Evolutionary conservation across 2,329 filamentous ascomycete genomes (phyloP).

Genomic region (Arthrobotrys megalospora): DNA sequence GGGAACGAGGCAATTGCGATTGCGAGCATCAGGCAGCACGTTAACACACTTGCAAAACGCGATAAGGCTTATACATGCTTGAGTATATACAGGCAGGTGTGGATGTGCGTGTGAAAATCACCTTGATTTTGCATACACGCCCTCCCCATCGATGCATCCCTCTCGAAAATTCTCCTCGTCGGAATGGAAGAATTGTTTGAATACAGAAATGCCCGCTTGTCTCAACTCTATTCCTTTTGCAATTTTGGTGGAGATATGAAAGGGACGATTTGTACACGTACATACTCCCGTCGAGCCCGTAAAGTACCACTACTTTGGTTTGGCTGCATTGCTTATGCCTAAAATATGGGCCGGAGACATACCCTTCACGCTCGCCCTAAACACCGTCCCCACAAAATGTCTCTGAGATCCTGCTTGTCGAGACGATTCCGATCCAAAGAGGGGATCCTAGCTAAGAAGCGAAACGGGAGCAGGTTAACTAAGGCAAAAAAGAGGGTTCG

Average conservation of each 20-base stretch:
- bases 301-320: slow-evolving; percentile 26
- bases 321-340: slow-evolving; percentile 22
- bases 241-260: slow-evolving; percentile 41
- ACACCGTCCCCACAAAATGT: slow-evolving; percentile 48
- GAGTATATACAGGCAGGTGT: slow-evolving; percentile 5
- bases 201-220: slow-evolving; percentile 53
- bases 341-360: slow-evolving; percentile 41
- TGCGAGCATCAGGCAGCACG: slow-evolving; percentile 43
- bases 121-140: slow-evolving; percentile 6
- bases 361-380: slow-evolving; percentile 35
- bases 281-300: not conserved
- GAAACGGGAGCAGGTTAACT: slow-evolving; percentile 4
- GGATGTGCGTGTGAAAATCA: slow-evolving; percentile 20
- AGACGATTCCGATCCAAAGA: slow-evolving; percentile 27
- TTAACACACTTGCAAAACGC: slow-evolving; percentile 31
- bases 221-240: slow-evolving; percentile 39
- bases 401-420: slow-evolving; percentile 36
- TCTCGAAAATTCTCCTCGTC: slow-evolving; percentile 43
- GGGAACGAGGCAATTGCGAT: slow-evolving; percentile 54
- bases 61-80: slow-evolving; percentile 42
- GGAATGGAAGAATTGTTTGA: slow-evolving; percentile 46
- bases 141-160: slow-evolving; percentile 24
- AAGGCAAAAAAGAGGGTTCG: not conserved
- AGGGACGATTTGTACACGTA: slow-evolving; percentile 27
- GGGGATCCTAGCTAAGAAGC: slow-evolving; percentile 28